These are phyloP conservation scores for Venturia oleaginea DNA, from an alignment of 2,329 filamentous ascomycete species.

Conservation along the genomic window DNA sequence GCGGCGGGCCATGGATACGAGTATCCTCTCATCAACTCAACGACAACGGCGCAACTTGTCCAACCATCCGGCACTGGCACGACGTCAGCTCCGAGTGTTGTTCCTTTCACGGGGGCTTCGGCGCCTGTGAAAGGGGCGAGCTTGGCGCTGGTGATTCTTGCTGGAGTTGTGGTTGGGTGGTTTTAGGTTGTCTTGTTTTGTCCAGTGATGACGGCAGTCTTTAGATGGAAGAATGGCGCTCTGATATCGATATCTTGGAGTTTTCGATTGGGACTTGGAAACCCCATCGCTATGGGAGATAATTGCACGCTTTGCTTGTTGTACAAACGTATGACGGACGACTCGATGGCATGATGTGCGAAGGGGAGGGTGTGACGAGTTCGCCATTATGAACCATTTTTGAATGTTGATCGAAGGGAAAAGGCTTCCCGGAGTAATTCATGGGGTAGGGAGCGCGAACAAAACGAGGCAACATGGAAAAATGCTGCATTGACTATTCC, in stretches of 20 bases:
- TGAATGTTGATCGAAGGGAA: background rate
- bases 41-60: background rate
- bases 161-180: background rate
- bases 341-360: no score
- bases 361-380: no score
- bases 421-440: background rate
- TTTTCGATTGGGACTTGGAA: background rate
- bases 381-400: background rate
- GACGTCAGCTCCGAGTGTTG: background rate
- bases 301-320: background rate
- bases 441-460: no score
- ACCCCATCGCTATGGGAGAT: conserved; percentile 1
- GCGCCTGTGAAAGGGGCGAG: background rate
- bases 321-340: background rate
- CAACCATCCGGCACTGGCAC: background rate
- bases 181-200: background rate
- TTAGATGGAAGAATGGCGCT: no score
- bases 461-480: no score
- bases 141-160: background rate
- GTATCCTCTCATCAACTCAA: background rate
- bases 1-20: background rate
- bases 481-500: background rate
- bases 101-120: background rate
- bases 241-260: no score
- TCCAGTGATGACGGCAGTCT: background rate